Evolutionary conservation across 2,329 filamentous ascomycete genomes (phyloP).

Genomic region (Colletotrichum sojae): DNA sequence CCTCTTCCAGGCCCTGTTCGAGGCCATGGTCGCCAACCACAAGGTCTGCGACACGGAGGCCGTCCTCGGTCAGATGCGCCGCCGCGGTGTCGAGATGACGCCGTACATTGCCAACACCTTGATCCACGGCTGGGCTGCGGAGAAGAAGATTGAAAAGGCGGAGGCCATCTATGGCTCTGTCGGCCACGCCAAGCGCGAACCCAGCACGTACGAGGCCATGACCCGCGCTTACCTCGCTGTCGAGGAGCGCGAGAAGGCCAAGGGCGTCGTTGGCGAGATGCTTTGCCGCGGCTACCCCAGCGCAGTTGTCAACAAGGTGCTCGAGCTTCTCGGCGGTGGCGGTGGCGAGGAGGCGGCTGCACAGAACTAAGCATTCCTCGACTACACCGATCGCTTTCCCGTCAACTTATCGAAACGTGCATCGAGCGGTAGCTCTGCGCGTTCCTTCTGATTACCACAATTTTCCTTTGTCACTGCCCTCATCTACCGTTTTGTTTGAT

Average conservation of each 20-base stretch:
- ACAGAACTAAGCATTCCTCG: conserved; percentile 36
- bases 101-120: conserved; percentile 98
- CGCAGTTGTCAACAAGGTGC: conserved; percentile 93
- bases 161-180: conserved; percentile 86
- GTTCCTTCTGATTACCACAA: conserved; percentile 10
- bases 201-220: conserved; percentile 99
- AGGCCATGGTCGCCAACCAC: conserved; percentile 97
- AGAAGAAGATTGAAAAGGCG: conserved; percentile 84
- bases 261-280: conserved; percentile 89
- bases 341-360: conserved; percentile 56
- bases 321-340: conserved; percentile 83
- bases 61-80: conserved; percentile 82
- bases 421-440: conserved; percentile 30
- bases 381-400: conserved; percentile 33
- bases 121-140: conserved; percentile 95
- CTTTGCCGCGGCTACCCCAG: conserved; percentile 89
- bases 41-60: conserved; percentile 82
- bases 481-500: conserved; percentile 46
- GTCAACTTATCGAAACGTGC: conserved; percentile 38
- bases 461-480: conserved; percentile 46
- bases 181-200: conserved; percentile 84
- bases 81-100: conserved; percentile 84
- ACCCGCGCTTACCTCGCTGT: conserved; percentile 90
- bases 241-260: conserved; percentile 83
- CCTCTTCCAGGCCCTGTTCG: conserved; percentile 96